Conservation (phyloP, 495 filamentous ascomycete genomes). For the Cercophora scortea region DNA sequence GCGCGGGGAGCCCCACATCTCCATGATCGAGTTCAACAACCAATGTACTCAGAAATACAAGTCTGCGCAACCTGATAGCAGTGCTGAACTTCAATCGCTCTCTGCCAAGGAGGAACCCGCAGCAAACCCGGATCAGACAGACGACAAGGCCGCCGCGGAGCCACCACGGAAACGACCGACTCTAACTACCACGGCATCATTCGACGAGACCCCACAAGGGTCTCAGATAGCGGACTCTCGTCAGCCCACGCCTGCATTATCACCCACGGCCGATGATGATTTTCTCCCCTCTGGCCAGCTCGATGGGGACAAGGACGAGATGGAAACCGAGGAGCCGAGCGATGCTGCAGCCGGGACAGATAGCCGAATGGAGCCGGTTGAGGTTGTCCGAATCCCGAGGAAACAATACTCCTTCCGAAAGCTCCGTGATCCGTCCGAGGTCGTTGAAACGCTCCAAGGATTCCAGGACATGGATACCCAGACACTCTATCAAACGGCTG, state of each 20-base stretch:
- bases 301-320: conserved; percentile 17
- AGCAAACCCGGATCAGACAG: neutral
- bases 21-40: conserved; percentile 17
- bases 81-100: neutral
- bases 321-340: conserved; percentile 13
- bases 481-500: conserved; percentile 46
- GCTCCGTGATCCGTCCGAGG: conserved; percentile 28
- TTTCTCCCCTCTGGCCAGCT: neutral
- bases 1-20: conserved; percentile 10
- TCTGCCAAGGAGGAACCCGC: neutral
- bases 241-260: conserved; percentile 17
- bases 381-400: conserved; percentile 14
- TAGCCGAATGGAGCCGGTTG: conserved; percentile 11
- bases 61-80: conserved; percentile 1
- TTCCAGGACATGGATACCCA: conserved; percentile 29
- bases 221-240: conserved; percentile 12
- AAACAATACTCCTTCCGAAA: conserved; percentile 25
- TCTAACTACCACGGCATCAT: neutral
- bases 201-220: conserved; percentile 3
- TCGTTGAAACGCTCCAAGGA: conserved; percentile 24
- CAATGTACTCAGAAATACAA: conserved; percentile 11
- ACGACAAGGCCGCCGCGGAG: neutral
- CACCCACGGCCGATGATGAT: conserved; percentile 17
- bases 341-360: conserved; percentile 4
- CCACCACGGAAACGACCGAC: conserved; percentile 1